Conservation (phyloP, 257 asterid genomes). For the Echites panduratus region DNA sequence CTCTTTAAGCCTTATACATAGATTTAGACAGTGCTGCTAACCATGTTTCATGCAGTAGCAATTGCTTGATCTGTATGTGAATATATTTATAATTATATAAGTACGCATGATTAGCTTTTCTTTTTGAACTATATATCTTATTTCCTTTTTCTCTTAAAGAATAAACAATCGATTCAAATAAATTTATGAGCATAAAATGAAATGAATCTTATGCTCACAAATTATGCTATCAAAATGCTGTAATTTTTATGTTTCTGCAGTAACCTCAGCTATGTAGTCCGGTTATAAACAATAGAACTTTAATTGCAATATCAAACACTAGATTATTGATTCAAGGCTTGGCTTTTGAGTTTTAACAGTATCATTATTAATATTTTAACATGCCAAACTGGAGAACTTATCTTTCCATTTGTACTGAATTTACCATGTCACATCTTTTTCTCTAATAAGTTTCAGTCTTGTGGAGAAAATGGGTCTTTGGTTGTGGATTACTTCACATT, state of each 20-base stretch:
- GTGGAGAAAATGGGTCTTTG: constrained; percentile 55
- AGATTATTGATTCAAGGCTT: neutral
- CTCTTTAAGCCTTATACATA: neutral
- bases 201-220: neutral
- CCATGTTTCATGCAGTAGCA: neutral
- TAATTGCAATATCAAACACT: neutral
- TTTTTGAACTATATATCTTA: neutral
- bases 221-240: neutral
- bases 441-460: constrained; percentile 35
- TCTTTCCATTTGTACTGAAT: neutral
- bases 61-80: neutral
- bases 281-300: neutral
- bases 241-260: neutral
- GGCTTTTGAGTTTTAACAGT: neutral
- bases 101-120: neutral
- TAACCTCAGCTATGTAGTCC: neutral
- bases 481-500: constrained; percentile 71
- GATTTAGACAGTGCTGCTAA: neutral
- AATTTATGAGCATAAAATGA: neutral
- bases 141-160: neutral
- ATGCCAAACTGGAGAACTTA: neutral
- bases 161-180: neutral
- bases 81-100: neutral
- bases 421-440: neutral
- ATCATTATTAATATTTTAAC: neutral